Evolutionary conservation across 148 eudicot species (phyloP), one percentile per base, ranked within the genome.

Genomic region (Rhododendron griersonianum): DNA sequence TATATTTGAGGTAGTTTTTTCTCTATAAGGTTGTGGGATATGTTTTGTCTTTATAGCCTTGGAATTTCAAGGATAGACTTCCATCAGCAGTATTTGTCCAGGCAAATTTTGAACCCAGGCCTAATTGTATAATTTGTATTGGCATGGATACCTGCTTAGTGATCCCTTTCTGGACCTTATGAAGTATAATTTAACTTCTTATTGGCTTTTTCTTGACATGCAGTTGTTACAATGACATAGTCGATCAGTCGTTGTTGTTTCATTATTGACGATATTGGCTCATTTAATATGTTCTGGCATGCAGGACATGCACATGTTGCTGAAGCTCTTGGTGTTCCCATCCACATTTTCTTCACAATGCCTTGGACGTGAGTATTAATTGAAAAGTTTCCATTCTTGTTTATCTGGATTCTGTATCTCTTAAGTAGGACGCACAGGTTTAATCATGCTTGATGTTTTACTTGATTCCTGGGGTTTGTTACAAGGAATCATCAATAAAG

Each of bases 291-390:
- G 53, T 81, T 33, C 9, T 90, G 88, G 81, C 59, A 87, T 85
- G 83, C 96, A 97, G 99, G 99, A 84, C 98, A 97, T 88, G 88
- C 88, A 80, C 98, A 97, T 88, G 95, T 97, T 84, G 99, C 99
- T 81, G 99, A 97, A 93, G 98, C 98, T 93, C 98, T 97, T 65
- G 93, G 92, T 59, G 91, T 97, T 16, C 99, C 99, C 87, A 90
- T 95, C 87, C 95, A 97, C 91, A 94, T 97, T 84, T 94, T 97
- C 89, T 95, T 94, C 93, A 97, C 99, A 57, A 90, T 95, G 93
- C 99, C 99, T 39, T 97, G 98, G 98, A 97, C 98, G 99, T 97
- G 87, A 94, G 99, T 85, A 86, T 45, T 76, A 28, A 81, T 67
- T 37, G 78, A 16, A 80, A 55, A 82, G 74, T 71, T 83, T 25